Evolutionary conservation across 2,329 filamentous ascomycete genomes (phyloP), one percentile per base, ranked within the genome.

Genomic region (Ampelomyces quisqualis): DNA sequence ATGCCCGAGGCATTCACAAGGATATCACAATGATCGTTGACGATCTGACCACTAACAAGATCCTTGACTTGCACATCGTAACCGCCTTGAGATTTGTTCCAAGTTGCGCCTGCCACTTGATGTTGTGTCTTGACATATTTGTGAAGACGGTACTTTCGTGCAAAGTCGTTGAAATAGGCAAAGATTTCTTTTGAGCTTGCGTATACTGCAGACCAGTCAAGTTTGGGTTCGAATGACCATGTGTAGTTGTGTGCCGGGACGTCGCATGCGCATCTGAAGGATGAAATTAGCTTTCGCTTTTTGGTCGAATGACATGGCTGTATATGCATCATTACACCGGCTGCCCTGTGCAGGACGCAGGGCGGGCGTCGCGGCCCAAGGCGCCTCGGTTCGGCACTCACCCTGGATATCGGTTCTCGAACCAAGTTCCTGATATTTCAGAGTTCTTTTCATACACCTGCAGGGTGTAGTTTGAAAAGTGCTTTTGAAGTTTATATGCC

Each of bases 221-320:
- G 52, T 36, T 73, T 73, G 2, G 72, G 73, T 49, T 76, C 73
- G 37, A 76, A 78, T 6, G 69, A 71, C 62, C 67, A 77, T 1
- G 71, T 74, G 60, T 78, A 78, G 49, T 74, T 76, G 53, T 77
- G 75, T 1, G 74, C 68, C 1, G 74, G 75, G 0, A 78, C 70
- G 39, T 80, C 75, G 47, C 73, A 77, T 4, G 71, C 72, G 55
- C 73, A 74, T 39, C 61, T 64, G 34, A 38, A n/a, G 7, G 10
- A n/a, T 13, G 36, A n/a, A n/a, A n/a, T 38, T 26, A 38, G 36
- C 9, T 9, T 9, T 17, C 18, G 14, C 22, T 35, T 20, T 9
- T 14, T 19, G 11, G 17, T 8, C n/a, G 13, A 11, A 4, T 14
- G 7, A n/a, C 32, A 7, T 20, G 20, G 13, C 11, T 21, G 13